A percentile compares a stretch with the other conserved stretches of the same genome.
Evolutionary conservation across 306 rosid genomes (phyloP).

Genomic region (Acacia acuminata): DNA sequence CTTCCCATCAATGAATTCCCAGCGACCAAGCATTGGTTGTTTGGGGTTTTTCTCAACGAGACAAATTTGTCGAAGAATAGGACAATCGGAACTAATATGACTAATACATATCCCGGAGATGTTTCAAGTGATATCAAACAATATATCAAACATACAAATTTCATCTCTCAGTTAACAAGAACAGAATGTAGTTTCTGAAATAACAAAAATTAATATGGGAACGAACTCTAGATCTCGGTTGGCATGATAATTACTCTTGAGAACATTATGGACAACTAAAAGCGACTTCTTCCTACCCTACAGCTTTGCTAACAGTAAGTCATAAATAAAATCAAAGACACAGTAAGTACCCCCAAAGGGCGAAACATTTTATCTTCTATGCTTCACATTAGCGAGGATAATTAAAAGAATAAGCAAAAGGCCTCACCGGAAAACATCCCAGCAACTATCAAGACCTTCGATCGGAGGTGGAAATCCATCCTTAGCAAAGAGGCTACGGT

Average conservation of each 20-base stretch:
- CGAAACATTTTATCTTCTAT: not conserved
- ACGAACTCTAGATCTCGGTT: constrained; percentile 21
- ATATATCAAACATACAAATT: too few relatives aligned
- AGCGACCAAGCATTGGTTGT: too few relatives aligned
- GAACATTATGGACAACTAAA: not conserved
- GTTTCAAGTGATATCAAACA: too few relatives aligned
- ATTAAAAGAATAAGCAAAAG: not conserved
- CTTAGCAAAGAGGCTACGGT: constrained; percentile 81
- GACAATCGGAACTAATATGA: too few relatives aligned
- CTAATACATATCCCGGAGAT: too few relatives aligned
- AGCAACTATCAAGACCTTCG: constrained; percentile 71
- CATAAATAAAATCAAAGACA: not conserved
- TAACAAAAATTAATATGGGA: not conserved
- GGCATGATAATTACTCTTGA: not conserved
- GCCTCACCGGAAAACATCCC: constrained; percentile 87
- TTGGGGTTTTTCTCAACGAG: too few relatives aligned
- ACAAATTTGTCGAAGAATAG: too few relatives aligned
- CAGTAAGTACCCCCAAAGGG: not conserved
- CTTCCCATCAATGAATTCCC: too few relatives aligned
- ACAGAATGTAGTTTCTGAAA: not conserved
- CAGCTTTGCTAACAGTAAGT: not conserved
- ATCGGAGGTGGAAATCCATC: constrained; percentile 78
- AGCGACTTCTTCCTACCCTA: not conserved
- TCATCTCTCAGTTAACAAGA: too few relatives aligned
- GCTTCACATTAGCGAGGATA: constrained; percentile 13